Percentiles rank a stretch among this genome's conserved stretches.
phyloP scores from a whole-genome alignment of 2,329 filamentous ascomycete genomes.

The Aspergillus puulaauensis region DNA sequence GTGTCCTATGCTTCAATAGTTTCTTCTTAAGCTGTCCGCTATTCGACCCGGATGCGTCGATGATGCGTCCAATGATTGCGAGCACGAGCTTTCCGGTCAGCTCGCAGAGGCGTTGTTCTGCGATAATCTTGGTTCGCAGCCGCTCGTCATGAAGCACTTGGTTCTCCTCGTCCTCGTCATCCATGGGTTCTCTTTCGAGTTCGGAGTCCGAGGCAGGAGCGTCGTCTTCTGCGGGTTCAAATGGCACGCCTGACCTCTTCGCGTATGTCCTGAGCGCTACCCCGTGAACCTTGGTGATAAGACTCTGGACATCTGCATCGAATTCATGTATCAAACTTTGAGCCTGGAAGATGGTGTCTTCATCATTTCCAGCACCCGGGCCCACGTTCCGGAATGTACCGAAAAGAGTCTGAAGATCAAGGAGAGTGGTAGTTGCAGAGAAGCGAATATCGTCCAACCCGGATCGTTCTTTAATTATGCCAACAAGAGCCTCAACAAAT shows the following conservation, averaged over 20 bases:
- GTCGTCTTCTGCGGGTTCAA: slow-evolving; percentile 63
- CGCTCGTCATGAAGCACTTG: slow-evolving; percentile 50
- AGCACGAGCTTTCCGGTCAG: slow-evolving; percentile 82
- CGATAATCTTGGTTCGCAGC: slow-evolving; percentile 66
- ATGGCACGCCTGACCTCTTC: slow-evolving; percentile 55
- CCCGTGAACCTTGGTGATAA: slow-evolving; percentile 75
- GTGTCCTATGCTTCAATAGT: slow-evolving; percentile 74
- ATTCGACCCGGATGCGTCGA: slow-evolving; percentile 64
- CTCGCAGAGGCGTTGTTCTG: slow-evolving; percentile 83
- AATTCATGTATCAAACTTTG: slow-evolving; percentile 69
- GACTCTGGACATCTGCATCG: slow-evolving; percentile 58
- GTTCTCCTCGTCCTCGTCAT: slow-evolving; percentile 37
- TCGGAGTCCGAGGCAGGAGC: slow-evolving; percentile 67
- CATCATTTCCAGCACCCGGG: slow-evolving; percentile 38
- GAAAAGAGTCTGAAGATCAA: slow-evolving; percentile 81
- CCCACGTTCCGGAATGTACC: slow-evolving; percentile 63
- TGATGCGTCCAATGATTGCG: slow-evolving; percentile 70
- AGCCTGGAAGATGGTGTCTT: slow-evolving; percentile 55
- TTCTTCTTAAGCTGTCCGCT: slow-evolving; percentile 67
- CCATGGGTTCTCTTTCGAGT: slow-evolving; percentile 57
- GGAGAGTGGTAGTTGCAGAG: slow-evolving; percentile 70
- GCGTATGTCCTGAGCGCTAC: slow-evolving; percentile 74
- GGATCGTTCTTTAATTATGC: slow-evolving; percentile 51
- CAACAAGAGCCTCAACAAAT: slow-evolving; percentile 50
- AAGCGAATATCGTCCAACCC: slow-evolving; percentile 74